Conservation (phyloP, 2,329 filamentous ascomycete species). For the Pseudocercospora vitis region DNA sequence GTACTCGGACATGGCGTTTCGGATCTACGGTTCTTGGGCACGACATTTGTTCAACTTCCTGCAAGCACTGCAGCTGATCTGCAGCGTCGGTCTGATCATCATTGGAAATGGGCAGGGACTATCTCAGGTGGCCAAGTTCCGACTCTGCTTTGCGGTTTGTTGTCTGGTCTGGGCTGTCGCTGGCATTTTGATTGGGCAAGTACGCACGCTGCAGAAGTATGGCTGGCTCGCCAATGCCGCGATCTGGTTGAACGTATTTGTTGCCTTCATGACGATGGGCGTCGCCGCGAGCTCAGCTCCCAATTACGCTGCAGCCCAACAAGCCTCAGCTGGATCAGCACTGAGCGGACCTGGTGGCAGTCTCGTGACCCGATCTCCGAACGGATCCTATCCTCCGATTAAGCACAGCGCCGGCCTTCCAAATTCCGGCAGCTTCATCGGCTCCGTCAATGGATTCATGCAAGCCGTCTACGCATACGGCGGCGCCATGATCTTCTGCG, state of each 20-base stretch:
- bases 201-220: conserved; percentile 56
- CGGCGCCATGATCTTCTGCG: conserved; percentile 56
- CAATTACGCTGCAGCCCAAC: conserved; percentile 38
- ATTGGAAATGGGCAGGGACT: conserved; percentile 56
- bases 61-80: conserved; percentile 45
- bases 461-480: conserved; percentile 46
- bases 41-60: conserved; percentile 43
- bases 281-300: conserved; percentile 54
- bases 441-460: conserved; percentile 28
- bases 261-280: conserved; percentile 54
- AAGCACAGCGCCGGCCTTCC: conserved; percentile 21
- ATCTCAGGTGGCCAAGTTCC: conserved; percentile 51
- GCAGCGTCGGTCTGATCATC: conserved; percentile 55
- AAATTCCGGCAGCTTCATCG: conserved; percentile 18
- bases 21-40: conserved; percentile 41
- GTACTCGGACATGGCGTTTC: conserved; percentile 46
- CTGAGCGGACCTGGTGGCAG: conserved; percentile 28
- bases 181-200: conserved; percentile 57
- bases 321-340: conserved; percentile 26
- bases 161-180: conserved; percentile 49
- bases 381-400: conserved; percentile 20
- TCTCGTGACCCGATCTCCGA: conserved; percentile 10
- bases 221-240: conserved; percentile 58
- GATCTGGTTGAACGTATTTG: conserved; percentile 56
- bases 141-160: conserved; percentile 53